Conservation (phyloP, 2,329 filamentous ascomycete species). For the Colletotrichum cordylinicola region DNA sequence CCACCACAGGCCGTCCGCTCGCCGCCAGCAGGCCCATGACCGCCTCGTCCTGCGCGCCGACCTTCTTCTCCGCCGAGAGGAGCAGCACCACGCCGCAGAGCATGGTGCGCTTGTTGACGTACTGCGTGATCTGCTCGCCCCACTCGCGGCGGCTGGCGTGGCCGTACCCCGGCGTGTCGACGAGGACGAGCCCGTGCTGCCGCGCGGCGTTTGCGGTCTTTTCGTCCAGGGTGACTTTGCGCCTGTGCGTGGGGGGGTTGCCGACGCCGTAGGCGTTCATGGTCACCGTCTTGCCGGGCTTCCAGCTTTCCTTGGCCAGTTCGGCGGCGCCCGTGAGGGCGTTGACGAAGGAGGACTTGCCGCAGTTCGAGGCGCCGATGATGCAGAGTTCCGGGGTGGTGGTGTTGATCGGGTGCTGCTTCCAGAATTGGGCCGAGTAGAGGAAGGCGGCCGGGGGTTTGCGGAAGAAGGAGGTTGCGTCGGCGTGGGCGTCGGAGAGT, state of each 20-base stretch:
- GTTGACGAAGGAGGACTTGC: slow-evolving; percentile 89
- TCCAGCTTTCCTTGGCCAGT: slow-evolving; percentile 54
- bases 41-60: slow-evolving; percentile 53
- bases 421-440: slow-evolving; percentile 55
- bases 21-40: slow-evolving; percentile 53
- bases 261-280: slow-evolving; percentile 65
- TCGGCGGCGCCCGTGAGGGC: slow-evolving; percentile 64
- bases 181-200: slow-evolving; percentile 51
- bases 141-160: slow-evolving; percentile 51
- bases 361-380: slow-evolving; percentile 87
- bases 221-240: background rate
- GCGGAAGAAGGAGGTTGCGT: slow-evolving; percentile 5
- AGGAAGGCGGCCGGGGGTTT: slow-evolving; percentile 40
- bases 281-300: slow-evolving; percentile 57
- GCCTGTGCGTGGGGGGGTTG: background rate
- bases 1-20: slow-evolving; percentile 48
- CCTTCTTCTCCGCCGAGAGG: slow-evolving; percentile 57
- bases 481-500: background rate
- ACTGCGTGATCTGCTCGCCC: slow-evolving; percentile 58
- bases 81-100: slow-evolving; percentile 59
- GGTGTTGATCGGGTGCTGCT: slow-evolving; percentile 56
- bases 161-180: slow-evolving; percentile 59
- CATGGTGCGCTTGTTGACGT: slow-evolving; percentile 50
- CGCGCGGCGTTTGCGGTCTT: slow-evolving; percentile 28
- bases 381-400: slow-evolving; percentile 71